Evolutionary conservation across 495 filamentous ascomycete genomes (phyloP).

Genomic region (Zalerion maritima): DNA sequence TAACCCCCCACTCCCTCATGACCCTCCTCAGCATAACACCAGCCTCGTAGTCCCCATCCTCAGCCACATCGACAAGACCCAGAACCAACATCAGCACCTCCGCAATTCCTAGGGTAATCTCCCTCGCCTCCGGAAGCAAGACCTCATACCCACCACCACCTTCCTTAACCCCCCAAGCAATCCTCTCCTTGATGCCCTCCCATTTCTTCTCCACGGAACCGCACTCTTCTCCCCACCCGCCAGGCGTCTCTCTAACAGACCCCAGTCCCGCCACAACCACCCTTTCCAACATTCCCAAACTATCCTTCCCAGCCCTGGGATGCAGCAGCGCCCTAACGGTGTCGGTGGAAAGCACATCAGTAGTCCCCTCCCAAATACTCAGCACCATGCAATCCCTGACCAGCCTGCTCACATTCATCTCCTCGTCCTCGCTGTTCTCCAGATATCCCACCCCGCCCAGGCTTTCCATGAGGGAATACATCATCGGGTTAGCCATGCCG

Average conservation of each 20-base stretch:
- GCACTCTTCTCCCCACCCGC: background rate
- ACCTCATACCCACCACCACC: slow-evolving; percentile 9
- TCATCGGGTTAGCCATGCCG: slow-evolving; percentile 30
- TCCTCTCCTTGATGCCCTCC: slow-evolving; percentile 8
- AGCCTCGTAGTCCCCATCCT: slow-evolving; percentile 11
- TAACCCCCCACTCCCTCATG: too few relatives aligned
- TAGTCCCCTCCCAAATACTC: slow-evolving; percentile 66
- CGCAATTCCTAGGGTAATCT: slow-evolving; percentile 15
- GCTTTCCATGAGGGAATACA: slow-evolving; percentile 52
- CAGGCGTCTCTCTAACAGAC: background rate
- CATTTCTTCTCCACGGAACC: slow-evolving; percentile 7
- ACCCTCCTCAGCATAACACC: too few relatives aligned
- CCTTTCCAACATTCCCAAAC: slow-evolving; percentile 24
- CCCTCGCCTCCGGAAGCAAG: slow-evolving; percentile 19
- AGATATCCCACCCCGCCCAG: slow-evolving; percentile 69
- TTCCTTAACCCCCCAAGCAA: too few relatives aligned
- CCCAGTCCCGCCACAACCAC: slow-evolving; percentile 17
- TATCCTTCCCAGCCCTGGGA: slow-evolving; percentile 20
- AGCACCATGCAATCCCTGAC: slow-evolving; percentile 50
- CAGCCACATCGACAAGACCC: slow-evolving; percentile 15
- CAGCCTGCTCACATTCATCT: slow-evolving; percentile 49
- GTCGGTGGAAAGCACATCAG: slow-evolving; percentile 52
- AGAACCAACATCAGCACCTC: slow-evolving; percentile 21
- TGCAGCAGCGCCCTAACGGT: slow-evolving; percentile 41
- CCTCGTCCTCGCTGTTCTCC: slow-evolving; percentile 41